phyloP scores from a whole-genome alignment of 257 asterid species.

The Jacaranda copaia region DNA sequence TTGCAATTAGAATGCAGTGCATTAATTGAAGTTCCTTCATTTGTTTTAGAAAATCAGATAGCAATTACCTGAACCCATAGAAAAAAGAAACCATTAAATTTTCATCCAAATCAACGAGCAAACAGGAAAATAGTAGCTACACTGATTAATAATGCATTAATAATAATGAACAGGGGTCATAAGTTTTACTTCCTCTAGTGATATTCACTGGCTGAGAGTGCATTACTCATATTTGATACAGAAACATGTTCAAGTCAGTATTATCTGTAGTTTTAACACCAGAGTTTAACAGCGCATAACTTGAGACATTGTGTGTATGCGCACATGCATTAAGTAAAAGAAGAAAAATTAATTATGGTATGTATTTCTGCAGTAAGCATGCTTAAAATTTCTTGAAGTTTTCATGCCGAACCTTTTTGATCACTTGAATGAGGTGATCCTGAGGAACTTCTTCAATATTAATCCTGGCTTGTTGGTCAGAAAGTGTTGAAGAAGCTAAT shows the following conservation, averaged over 20 bases:
- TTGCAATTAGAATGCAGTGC: conserved; percentile 21
- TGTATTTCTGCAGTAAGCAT: conserved; percentile 18
- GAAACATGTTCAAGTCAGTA: conserved; percentile 8
- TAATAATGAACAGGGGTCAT: conserved; percentile 8
- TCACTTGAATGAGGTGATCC: conserved; percentile 59
- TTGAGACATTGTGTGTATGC: conserved; percentile 1
- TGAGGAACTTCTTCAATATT: conserved; percentile 51
- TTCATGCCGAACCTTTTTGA: conserved; percentile 61
- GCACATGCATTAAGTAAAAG: background rate
- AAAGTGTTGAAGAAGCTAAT: conserved; percentile 57
- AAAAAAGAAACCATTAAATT: conserved; percentile 4
- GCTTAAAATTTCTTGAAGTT: conserved; percentile 13
- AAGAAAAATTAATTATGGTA: background rate
- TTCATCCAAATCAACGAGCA: background rate
- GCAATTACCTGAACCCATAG: background rate
- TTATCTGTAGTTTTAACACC: background rate
- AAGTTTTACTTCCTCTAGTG: background rate
- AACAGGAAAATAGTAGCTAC: conserved; percentile 13
- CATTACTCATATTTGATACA: background rate
- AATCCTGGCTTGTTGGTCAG: conserved; percentile 41
- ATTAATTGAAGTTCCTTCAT: conserved; percentile 16
- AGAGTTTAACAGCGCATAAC: conserved; percentile 4
- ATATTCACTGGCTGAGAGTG: background rate
- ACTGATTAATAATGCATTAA: conserved; percentile 17
- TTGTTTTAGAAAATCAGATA: background rate